Conservation (phyloP, 352 stramenopile species). For the Globisporangium takayamanum region DNA sequence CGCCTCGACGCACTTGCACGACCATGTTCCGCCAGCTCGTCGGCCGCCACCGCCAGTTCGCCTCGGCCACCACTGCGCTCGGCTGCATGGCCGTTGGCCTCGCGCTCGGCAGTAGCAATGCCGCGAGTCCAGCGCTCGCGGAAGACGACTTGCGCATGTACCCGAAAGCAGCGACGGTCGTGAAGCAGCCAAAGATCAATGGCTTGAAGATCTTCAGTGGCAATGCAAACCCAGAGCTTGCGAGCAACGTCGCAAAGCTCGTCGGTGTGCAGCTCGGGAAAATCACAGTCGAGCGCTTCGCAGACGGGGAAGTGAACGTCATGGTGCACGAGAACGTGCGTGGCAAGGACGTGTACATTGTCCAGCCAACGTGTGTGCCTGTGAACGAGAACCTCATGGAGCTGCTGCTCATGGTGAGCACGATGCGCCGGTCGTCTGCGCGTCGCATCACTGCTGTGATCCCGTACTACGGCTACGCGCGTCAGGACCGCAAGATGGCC, state of each 20-base stretch:
- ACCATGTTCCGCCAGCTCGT: conserved; percentile 70
- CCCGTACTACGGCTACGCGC: conserved; percentile 93
- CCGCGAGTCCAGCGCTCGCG: conserved; percentile 30
- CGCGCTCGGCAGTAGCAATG: conserved; percentile 26
- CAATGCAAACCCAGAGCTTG: conserved; percentile 96
- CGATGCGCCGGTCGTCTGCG: conserved; percentile 96
- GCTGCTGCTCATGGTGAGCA: conserved; percentile 97
- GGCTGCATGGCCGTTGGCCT: conserved; percentile 38
- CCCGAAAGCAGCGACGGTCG: conserved; percentile 47
- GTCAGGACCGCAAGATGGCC: conserved; percentile 86
- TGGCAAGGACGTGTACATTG: conserved; percentile 99
- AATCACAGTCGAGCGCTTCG: conserved; percentile 97
- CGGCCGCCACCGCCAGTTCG: conserved; percentile 40
- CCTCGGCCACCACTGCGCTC: conserved; percentile 42
- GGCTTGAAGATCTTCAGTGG: conserved; percentile 97
- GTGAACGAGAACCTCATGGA: conserved; percentile 99
- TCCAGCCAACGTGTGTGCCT: conserved; percentile 98
- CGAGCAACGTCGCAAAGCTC: conserved; percentile 95
- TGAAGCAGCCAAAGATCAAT: conserved; percentile 88
- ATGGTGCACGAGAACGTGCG: conserved; percentile 99
- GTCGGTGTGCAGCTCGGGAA: conserved; percentile 97
- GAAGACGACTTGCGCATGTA: conserved; percentile 41
- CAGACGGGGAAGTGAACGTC: conserved; percentile 99
- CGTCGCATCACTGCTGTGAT: conserved; percentile 99
- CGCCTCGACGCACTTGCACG: neutral